Base-by-base conservation (phyloP, 176 grass and related monocot species). In the Oryza brachyantha region DNA sequence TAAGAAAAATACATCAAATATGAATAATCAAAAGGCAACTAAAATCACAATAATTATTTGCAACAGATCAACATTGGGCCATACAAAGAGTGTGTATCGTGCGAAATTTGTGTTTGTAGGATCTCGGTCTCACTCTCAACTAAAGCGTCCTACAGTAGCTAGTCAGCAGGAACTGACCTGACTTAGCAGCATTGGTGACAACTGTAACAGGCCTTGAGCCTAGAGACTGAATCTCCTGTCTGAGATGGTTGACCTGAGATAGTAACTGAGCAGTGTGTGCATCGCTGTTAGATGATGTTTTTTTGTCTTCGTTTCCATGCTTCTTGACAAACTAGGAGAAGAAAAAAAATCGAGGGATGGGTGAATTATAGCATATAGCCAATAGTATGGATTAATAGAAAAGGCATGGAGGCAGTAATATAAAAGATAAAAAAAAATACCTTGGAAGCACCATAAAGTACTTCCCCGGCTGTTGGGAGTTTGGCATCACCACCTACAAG, bases 191-290 rank as follows among this genome's bases (percentile, higher is more conserved):
- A 59, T 9, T 10, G 38, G 89, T 83, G 26, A 92, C 73, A 70
- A 92, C 66, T 8, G 82, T 91, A 77, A 59, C 61, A 13, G 73
- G 45, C 75, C 34, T 83, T 7, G 42, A 25, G 71, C 29, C 12
- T 35, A 93, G 61, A n/a, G 1, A 45, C 8, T 71, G 7, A 10
- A 93, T 8, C 24, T 93, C 81, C 62, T 90, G 60, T 61, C 91
- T 81, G 25, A 93, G 70, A 82, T 4, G 3, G 71, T 66, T 62
- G 63, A 93, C 63, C 91, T 87, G 58, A 66, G 79, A 45, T 14
- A 59, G 0, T 16, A 83, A 8, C 13, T 34, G 57, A 57, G 74
- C 65, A 52, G 10, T 37, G 19, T 52, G 10, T 0, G 39, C 10
- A 11, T 59, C 29, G 26, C 7, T 43, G 9, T 8, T 14, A 73